phyloP scores from a whole-genome alignment of 2,329 filamentous ascomycete species.

The Colletotrichum magnum region DNA sequence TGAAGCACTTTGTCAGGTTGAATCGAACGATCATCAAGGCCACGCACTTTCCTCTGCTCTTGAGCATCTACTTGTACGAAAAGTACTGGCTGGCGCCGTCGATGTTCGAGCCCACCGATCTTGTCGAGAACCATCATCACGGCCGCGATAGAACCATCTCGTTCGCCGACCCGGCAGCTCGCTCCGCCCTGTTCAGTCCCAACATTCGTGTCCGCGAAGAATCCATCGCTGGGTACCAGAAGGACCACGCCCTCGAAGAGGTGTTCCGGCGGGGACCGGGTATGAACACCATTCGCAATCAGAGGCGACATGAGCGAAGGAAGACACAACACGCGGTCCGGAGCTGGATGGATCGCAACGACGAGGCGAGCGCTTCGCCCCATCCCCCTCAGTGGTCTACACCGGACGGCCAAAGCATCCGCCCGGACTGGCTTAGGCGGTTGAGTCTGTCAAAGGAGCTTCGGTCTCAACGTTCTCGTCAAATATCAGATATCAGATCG shows the following conservation, averaged over 20 bases:
- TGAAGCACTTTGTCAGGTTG: slow-evolving; percentile 84
- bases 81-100: slow-evolving; percentile 80
- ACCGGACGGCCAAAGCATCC: slow-evolving; percentile 56
- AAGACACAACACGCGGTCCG: slow-evolving; percentile 87
- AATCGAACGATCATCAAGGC: slow-evolving; percentile 94
- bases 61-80: slow-evolving; percentile 90
- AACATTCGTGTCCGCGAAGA: slow-evolving; percentile 82
- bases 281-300: slow-evolving; percentile 71
- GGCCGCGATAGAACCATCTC: slow-evolving; percentile 65
- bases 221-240: slow-evolving; percentile 89
- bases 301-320: slow-evolving; percentile 74
- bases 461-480: slow-evolving; percentile 60
- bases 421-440: slow-evolving; percentile 65
- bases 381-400: slow-evolving; percentile 64
- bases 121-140: slow-evolving; percentile 79
- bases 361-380: slow-evolving; percentile 63
- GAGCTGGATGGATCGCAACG: slow-evolving; percentile 88
- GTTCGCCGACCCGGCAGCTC: slow-evolving; percentile 69
- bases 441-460: slow-evolving; percentile 66
- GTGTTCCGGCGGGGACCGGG: slow-evolving; percentile 86
- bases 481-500: slow-evolving; percentile 70
- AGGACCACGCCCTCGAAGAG: slow-evolving; percentile 91
- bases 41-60: slow-evolving; percentile 90
- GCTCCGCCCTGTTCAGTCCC: slow-evolving; percentile 80
- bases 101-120: slow-evolving; percentile 86